Evolutionary conservation across 192 early-diverging fungal species (phyloP).

Genomic region (Podochytrium sp.): DNA sequence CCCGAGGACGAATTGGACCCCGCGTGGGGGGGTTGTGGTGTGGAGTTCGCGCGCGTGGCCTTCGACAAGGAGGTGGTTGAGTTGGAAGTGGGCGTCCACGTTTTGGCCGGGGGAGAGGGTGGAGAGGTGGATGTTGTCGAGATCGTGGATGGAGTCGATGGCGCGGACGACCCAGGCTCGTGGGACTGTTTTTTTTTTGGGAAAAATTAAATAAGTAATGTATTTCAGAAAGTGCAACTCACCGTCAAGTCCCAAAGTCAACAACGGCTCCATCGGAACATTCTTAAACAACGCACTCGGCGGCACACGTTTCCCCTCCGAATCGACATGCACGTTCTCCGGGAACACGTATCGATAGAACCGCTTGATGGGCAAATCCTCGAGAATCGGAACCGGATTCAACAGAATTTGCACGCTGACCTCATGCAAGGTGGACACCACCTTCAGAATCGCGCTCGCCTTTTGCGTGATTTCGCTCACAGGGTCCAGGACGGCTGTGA

Average conservation of each 20-base stretch:
- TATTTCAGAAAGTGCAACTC: neutral
- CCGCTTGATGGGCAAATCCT: constrained; percentile 77
- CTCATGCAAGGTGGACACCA: constrained; percentile 63
- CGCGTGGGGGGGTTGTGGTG: constrained; percentile 79
- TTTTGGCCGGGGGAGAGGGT: constrained; percentile 36
- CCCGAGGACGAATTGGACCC: constrained; percentile 87
- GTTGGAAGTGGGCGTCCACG: constrained; percentile 76
- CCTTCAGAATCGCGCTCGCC: constrained; percentile 72
- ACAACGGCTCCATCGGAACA: constrained; percentile 77
- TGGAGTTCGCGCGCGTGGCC: constrained; percentile 80
- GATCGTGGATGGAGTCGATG: constrained; percentile 77
- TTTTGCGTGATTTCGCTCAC: constrained; percentile 79
- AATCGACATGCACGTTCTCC: constrained; percentile 67
- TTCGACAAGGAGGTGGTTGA: constrained; percentile 88
- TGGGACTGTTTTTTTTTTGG: constrained; percentile 62
- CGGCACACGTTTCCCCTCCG: constrained; percentile 19
- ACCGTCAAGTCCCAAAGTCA: constrained; percentile 87
- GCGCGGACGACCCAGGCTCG: constrained; percentile 90
- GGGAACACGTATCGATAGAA: constrained; percentile 90
- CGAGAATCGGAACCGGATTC: constrained; percentile 57
- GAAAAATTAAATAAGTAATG: too few relatives aligned
- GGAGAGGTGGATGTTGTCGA: constrained; percentile 86
- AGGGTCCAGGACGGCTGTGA: constrained; percentile 74
- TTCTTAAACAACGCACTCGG: constrained; percentile 72
- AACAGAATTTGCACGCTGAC: constrained; percentile 73